Evolutionary conservation across 345 rosid species (phyloP).

Genomic region (Populus tremula): DNA sequence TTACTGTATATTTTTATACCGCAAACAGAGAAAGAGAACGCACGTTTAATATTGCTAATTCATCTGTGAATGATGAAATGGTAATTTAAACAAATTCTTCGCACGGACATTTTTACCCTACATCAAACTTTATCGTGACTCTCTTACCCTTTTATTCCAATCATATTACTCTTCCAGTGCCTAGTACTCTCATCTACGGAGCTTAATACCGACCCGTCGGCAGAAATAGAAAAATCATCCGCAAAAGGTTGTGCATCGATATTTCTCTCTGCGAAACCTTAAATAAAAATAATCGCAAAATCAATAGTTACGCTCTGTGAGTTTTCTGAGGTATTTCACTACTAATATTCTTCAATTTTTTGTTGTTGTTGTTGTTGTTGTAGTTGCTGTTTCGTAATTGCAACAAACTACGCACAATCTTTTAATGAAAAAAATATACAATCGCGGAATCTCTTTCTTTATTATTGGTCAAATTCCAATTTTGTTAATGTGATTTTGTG

Average conservation of each 20-base stretch:
- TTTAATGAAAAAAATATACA: not conserved
- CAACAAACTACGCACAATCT: not conserved
- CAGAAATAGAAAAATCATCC: not conserved
- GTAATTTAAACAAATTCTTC: not conserved
- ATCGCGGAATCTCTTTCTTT: not conserved
- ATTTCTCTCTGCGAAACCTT: slow-evolving; percentile 13
- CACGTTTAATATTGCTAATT: not conserved
- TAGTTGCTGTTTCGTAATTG: not conserved
- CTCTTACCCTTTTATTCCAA: not conserved
- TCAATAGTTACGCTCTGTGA: not conserved
- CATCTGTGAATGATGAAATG: not conserved
- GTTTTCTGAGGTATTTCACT: slow-evolving; percentile 14
- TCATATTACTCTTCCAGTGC: not conserved
- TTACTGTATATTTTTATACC: too few species aligned
- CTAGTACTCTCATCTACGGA: not conserved
- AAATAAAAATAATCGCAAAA: not conserved
- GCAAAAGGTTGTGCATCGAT: not conserved
- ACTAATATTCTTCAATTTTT: not conserved
- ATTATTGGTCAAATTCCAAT: not conserved
- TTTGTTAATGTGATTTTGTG: not conserved
- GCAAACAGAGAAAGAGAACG: too few species aligned
- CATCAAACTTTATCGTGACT: not conserved
- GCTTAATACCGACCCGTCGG: not conserved
- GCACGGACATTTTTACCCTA: not conserved
- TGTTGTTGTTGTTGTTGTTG: not conserved